Evolutionary conservation across 106 monocot genomes (phyloP).

Genomic region (Allium fistulosum): DNA sequence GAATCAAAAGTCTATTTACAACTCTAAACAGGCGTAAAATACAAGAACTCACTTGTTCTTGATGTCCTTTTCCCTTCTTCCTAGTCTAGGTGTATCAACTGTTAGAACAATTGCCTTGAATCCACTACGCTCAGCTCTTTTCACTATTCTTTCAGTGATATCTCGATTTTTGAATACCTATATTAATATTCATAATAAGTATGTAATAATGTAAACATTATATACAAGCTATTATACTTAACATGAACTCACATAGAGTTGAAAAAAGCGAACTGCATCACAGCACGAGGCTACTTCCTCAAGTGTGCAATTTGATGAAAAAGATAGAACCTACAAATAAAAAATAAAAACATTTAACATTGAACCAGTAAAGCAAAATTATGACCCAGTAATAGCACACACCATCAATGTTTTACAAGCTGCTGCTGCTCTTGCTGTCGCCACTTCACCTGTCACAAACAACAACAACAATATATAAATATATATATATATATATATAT

Average conservation of each 20-base stretch:
- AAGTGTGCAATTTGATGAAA: conserved; percentile 38
- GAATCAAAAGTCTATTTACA: not conserved
- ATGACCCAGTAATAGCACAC: not conserved
- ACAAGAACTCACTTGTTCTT: conserved; percentile 47
- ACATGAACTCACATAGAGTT: conserved; percentile 60
- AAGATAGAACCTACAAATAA: conserved; percentile 59
- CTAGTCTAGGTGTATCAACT: conserved; percentile 67
- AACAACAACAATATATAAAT: no score
- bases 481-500: no score
- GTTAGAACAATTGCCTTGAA: conserved; percentile 75
- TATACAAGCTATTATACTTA: not conserved
- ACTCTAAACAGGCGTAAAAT: no score
- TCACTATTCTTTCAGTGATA: conserved; percentile 35
- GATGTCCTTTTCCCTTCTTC: conserved; percentile 63
- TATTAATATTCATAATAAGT: not conserved
- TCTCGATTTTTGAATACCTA: conserved; percentile 66
- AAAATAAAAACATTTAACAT: not conserved
- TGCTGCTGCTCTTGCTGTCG: conserved; percentile 72
- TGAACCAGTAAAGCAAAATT: not conserved
- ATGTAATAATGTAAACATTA: not conserved
- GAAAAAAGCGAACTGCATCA: conserved; percentile 63
- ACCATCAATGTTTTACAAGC: conserved; percentile 77
- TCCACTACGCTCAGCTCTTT: conserved; percentile 54
- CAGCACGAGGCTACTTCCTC: conserved; percentile 81
- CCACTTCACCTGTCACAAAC: conserved; percentile 44